phyloP scores from a whole-genome alignment of 331 rosid genomes.

The Phaseolus coccineus region DNA sequence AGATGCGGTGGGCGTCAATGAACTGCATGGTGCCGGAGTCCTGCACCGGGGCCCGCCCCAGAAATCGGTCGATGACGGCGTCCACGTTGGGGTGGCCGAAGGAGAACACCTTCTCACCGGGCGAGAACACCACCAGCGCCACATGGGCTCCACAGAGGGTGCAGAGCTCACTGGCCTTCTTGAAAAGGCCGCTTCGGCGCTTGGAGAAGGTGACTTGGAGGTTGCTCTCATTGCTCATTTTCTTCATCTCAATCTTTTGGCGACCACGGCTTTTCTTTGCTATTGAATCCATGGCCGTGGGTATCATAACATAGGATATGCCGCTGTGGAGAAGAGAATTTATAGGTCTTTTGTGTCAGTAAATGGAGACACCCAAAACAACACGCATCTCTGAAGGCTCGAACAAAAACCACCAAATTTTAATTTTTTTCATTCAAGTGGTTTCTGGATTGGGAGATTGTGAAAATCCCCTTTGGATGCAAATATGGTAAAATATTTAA shows the following conservation, averaged over 20 bases:
- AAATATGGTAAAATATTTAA: background rate
- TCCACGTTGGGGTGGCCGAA: slow-evolving; percentile 55
- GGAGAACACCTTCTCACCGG: slow-evolving; percentile 50
- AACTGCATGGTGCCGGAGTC: slow-evolving; percentile 7
- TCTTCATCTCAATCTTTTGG: slow-evolving; percentile 53
- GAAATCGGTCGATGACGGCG: slow-evolving; percentile 35
- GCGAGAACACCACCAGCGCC: slow-evolving; percentile 51
- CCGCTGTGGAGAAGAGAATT: background rate
- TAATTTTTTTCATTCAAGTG: background rate
- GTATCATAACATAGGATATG: background rate
- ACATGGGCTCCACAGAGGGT: slow-evolving; percentile 49
- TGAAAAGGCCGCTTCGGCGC: slow-evolving; percentile 51
- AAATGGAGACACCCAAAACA: too few species aligned
- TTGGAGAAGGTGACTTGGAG: slow-evolving; percentile 56
- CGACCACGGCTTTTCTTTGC: slow-evolving; percentile 41
- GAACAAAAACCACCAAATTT: background rate
- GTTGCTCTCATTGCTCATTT: slow-evolving; percentile 50
- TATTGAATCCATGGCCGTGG: background rate
- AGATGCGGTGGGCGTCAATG: slow-evolving; percentile 47
- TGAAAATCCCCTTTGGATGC: background rate
- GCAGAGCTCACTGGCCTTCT: slow-evolving; percentile 57
- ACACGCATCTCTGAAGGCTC: background rate
- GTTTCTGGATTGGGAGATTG: slow-evolving; percentile 3
- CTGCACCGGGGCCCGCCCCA: background rate
- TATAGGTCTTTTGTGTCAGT: slow-evolving; percentile 30